Evolutionary conservation across 1,284 basidiomycete species (phyloP).

Genomic region (Gymnopus androsaceus): DNA sequence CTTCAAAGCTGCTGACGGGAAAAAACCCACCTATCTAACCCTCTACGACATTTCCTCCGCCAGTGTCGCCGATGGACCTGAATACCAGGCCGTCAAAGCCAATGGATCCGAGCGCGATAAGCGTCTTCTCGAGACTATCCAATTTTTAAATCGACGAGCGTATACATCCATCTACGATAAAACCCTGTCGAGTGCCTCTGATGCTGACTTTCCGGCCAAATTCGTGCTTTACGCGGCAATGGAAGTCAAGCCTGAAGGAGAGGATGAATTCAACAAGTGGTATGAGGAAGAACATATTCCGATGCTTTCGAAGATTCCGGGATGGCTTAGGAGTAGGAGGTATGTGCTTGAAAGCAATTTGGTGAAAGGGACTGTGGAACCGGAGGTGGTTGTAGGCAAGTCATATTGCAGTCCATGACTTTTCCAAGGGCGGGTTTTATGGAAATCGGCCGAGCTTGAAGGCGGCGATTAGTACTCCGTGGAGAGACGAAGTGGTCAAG

Average conservation of each 20-base stretch:
- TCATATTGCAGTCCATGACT: constrained; percentile 17
- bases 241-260: constrained; percentile 13
- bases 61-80: constrained; percentile 16
- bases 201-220: constrained; percentile 8
- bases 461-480: constrained; percentile 10
- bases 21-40: constrained; percentile 16
- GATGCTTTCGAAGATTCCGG: constrained; percentile 11
- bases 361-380: constrained; percentile 2
- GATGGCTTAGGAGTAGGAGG: constrained; percentile 14
- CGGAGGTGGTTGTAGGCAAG: constrained; percentile 7
- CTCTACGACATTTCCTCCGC: constrained; percentile 16
- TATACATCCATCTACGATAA: constrained; percentile 8
- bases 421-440: constrained; percentile 6
- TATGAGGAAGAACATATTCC: constrained; percentile 16
- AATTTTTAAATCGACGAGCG: constrained; percentile 14
- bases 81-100: constrained; percentile 15
- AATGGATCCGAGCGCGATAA: constrained; percentile 16
- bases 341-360: constrained; percentile 8
- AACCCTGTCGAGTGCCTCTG: not conserved
- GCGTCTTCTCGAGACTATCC: constrained; percentile 7
- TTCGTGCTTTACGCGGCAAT: constrained; percentile 2
- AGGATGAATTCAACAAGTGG: constrained; percentile 18
- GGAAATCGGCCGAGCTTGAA: constrained; percentile 12
- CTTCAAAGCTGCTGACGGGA: constrained; percentile 15
- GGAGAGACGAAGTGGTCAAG: constrained; percentile 10